phyloP scores from a whole-genome alignment of 352 stramenopile genomes.

The Globisporangium mamillatum region DNA sequence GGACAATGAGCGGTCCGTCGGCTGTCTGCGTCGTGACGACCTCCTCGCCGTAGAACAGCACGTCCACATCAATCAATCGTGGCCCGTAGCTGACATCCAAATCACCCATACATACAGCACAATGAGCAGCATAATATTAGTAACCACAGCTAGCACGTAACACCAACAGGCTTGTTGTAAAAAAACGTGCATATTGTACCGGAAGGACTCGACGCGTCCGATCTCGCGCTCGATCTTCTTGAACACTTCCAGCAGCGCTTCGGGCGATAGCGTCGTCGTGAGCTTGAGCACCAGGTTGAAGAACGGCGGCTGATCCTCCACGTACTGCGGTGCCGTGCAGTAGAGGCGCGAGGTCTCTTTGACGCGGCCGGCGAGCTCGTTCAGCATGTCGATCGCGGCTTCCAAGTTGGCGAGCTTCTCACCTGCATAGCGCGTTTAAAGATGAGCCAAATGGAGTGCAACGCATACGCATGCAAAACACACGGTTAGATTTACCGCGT shows the following conservation, averaged over 20 bases:
- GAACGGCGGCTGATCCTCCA: conserved; percentile 94
- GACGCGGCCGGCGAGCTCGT: conserved; percentile 42
- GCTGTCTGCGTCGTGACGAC: conserved; percentile 62
- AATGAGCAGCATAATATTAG: not conserved
- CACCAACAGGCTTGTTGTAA: no score
- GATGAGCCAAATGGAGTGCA: not conserved
- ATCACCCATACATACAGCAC: not conserved
- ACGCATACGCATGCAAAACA: not conserved
- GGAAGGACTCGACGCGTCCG: conserved; percentile 69
- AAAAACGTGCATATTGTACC: conserved; percentile 20
- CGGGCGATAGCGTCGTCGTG: conserved; percentile 73
- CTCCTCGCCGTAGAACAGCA: conserved; percentile 90
- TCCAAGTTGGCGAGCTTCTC: conserved; percentile 73
- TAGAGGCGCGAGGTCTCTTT: conserved; percentile 90
- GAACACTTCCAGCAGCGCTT: conserved; percentile 74
- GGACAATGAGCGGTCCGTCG: conserved; percentile 87
- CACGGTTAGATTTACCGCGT: not conserved
- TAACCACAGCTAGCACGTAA: no score
- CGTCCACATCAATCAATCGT: conserved; percentile 94
- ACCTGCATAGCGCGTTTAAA: conserved; percentile 27
- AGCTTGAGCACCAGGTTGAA: conserved; percentile 92
- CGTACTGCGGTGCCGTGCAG: conserved; percentile 92
- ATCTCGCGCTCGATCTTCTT: conserved; percentile 91
- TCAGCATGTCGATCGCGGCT: conserved; percentile 51
- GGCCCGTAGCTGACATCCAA: conserved; percentile 80